Percentiles rank a stretch among this genome's conserved stretches.
phyloP scores from a whole-genome alignment of 805 yeast species.

The Candida namnaoensis region DNA sequence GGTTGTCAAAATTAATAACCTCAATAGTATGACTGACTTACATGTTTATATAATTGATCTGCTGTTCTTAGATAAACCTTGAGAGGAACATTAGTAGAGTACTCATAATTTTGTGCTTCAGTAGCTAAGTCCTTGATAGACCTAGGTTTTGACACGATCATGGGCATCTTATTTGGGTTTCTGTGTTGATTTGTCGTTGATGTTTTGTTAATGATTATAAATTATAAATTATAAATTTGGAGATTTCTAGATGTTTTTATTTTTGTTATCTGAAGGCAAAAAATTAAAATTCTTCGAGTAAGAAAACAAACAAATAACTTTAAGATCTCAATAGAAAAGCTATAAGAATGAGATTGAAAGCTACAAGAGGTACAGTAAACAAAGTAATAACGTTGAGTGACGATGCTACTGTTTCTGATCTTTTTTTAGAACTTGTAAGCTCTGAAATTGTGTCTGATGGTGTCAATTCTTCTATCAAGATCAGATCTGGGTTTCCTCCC shows the following conservation, averaged over 20 bases:
- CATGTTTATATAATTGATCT: conserved; percentile 35
- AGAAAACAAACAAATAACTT: no score
- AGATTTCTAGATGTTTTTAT: no score
- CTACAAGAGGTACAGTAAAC: conserved; percentile 17
- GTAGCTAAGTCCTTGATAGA: conserved; percentile 26
- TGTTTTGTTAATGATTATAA: background rate
- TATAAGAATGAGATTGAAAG: conserved; percentile 28
- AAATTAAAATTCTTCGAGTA: no score
- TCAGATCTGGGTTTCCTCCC: conserved; percentile 57
- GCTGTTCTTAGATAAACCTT: conserved; percentile 49
- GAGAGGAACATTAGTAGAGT: conserved; percentile 40
- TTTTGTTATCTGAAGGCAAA: no score
- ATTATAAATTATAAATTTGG: background rate
- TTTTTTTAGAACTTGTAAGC: conserved; percentile 15
- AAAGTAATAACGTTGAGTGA: conserved; percentile 28
- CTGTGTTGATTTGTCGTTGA: background rate
- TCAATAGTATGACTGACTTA: conserved; percentile 6
- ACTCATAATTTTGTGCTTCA: conserved; percentile 48
- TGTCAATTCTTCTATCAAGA: background rate
- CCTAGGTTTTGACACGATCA: background rate
- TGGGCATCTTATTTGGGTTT: background rate
- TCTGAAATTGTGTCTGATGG: conserved; percentile 2
- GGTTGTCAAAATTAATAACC: no score
- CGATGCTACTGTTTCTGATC: conserved; percentile 24
- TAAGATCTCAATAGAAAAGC: no score